phyloP scores from a whole-genome alignment of 2,329 filamentous ascomycete species.

The Paecilomyces niveus region DNA sequence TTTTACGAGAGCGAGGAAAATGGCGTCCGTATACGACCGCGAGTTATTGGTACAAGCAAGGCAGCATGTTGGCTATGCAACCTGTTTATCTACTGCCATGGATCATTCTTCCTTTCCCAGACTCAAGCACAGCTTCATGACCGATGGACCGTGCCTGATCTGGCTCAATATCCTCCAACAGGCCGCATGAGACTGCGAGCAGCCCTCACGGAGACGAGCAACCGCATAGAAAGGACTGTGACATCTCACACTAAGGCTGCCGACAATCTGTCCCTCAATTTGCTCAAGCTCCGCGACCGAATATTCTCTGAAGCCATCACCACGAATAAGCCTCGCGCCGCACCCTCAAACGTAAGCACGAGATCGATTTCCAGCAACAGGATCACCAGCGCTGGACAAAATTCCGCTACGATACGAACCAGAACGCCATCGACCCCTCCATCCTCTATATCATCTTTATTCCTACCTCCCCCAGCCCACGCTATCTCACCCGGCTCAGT shows the following conservation, averaged over 20 bases:
- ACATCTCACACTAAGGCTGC: not conserved
- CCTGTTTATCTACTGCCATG: constrained; percentile 9
- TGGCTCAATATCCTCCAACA: not conserved
- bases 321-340: not conserved
- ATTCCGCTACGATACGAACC: not conserved
- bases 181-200: not conserved
- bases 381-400: not conserved
- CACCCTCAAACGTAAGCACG: not conserved
- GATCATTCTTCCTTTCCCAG: constrained; percentile 6
- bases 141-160: constrained; percentile 14
- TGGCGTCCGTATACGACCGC: constrained; percentile 2
- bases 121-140: constrained; percentile 12
- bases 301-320: not conserved
- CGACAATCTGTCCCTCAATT: not conserved
- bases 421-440: not conserved
- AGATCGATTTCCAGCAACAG: not conserved
- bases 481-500: not conserved
- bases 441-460: not conserved
- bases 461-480: not conserved
- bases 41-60: constrained; percentile 15
- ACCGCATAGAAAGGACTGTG: not conserved
- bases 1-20: constrained; percentile 4
- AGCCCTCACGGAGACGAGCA: not conserved
- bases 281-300: not conserved
- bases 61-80: constrained; percentile 15